Percentiles rank a stretch among this genome's conserved stretches.
Conservation (phyloP, 2,329 filamentous ascomycete species). For the Diplodia seriata region DNA sequence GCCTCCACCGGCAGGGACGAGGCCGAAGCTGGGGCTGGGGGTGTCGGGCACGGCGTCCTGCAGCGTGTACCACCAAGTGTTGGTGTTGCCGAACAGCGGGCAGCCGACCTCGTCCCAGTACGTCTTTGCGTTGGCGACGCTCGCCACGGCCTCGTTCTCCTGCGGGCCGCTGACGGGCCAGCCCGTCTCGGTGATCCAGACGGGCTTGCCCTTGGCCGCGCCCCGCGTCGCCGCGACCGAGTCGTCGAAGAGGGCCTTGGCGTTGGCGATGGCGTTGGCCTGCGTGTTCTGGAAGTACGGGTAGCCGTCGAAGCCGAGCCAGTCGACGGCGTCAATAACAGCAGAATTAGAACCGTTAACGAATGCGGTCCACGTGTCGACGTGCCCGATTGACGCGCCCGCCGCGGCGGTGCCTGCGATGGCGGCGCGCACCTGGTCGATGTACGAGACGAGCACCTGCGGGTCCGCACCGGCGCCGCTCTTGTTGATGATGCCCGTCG, state of each 20-base stretch:
- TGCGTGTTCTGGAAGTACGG: slow-evolving; percentile 78
- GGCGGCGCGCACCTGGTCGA: slow-evolving; percentile 69
- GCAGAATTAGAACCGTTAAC: slow-evolving; percentile 74
- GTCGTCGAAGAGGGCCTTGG: slow-evolving; percentile 70
- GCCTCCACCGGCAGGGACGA: slow-evolving; percentile 57
- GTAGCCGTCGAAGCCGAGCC: slow-evolving; percentile 83
- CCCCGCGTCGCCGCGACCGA: slow-evolving; percentile 67
- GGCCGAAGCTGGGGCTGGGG: slow-evolving; percentile 73
- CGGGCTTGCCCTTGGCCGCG: slow-evolving; percentile 69
- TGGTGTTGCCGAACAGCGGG: slow-evolving; percentile 65
- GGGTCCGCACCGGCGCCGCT: slow-evolving; percentile 70
- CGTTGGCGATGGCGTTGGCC: slow-evolving; percentile 64
- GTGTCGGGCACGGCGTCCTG: slow-evolving; percentile 65
- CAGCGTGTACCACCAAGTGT: slow-evolving; percentile 78
- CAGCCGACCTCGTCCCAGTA: slow-evolving; percentile 85
- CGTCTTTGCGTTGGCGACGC: slow-evolving; percentile 71
- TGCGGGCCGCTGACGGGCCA: slow-evolving; percentile 77
- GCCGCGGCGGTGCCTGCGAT: slow-evolving; percentile 68
- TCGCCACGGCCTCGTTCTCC: slow-evolving; percentile 67
- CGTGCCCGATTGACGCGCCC: slow-evolving; percentile 73
- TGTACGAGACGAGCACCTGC: slow-evolving; percentile 69
- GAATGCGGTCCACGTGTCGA: slow-evolving; percentile 81
- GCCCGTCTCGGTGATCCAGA: slow-evolving; percentile 90
- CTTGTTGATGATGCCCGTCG: slow-evolving; percentile 69
- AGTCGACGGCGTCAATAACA: slow-evolving; percentile 75